Conservation (phyloP, 345 rosid species). For the Ceriops zippeliana region DNA sequence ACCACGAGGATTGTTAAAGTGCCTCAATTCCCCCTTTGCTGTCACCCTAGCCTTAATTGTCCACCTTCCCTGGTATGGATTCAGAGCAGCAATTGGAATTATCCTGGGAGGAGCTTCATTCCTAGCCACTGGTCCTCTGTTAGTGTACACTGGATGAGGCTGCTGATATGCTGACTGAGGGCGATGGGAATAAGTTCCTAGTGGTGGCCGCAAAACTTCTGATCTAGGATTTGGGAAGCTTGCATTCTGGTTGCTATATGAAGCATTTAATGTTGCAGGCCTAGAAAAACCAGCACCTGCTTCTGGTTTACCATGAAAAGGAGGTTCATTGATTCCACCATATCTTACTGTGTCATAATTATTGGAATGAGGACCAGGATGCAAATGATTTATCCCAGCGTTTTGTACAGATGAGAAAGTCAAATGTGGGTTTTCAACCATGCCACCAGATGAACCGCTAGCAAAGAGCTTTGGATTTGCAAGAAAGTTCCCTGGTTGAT, state of each 20-base stretch:
- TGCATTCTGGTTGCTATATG: slow-evolving; percentile 29
- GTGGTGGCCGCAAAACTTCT: slow-evolving; percentile 39
- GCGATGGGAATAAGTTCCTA: slow-evolving; percentile 25
- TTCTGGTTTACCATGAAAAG: slow-evolving; percentile 34
- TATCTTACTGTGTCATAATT: slow-evolving; percentile 34
- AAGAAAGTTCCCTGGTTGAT: slow-evolving; percentile 22
- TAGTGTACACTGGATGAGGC: slow-evolving; percentile 53
- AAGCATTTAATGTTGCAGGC: slow-evolving; percentile 29
- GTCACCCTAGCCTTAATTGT: slow-evolving; percentile 91
- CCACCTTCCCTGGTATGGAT: slow-evolving; percentile 93
- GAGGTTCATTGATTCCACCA: slow-evolving; percentile 35
- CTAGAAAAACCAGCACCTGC: slow-evolving; percentile 32
- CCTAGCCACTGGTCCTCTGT: slow-evolving; percentile 67
- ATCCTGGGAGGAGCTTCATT: slow-evolving; percentile 67
- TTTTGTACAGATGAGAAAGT: slow-evolving; percentile 37
- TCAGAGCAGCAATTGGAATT: slow-evolving; percentile 73
- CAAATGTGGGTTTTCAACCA: slow-evolving; percentile 28
- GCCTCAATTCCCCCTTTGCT: slow-evolving; percentile 66
- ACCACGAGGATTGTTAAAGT: slow-evolving; percentile 70
- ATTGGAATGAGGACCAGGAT: slow-evolving; percentile 23
- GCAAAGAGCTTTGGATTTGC: slow-evolving; percentile 29
- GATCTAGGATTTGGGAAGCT: slow-evolving; percentile 40
- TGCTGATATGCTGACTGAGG: slow-evolving; percentile 47
- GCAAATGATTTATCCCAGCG: slow-evolving; percentile 29
- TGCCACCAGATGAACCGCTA: slow-evolving; percentile 21